Percentiles rank a stretch among this genome's conserved stretches.
These are phyloP conservation scores for Bolboschoenus planiculmis DNA, from an alignment of 176 grass and related monocot species.

Conservation along the genomic window DNA sequence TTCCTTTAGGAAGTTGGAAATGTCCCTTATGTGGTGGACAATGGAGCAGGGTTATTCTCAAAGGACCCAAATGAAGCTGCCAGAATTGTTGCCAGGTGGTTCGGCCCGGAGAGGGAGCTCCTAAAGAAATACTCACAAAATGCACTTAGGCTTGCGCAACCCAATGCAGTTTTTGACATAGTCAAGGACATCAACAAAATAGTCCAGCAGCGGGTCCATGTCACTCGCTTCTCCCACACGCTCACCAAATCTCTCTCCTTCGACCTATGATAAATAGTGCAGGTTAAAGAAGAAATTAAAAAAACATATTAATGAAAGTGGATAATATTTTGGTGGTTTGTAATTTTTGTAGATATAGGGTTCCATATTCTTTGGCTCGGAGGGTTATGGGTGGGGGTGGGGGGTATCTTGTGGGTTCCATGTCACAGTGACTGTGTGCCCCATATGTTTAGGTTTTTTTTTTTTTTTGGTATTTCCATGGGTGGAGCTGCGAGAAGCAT, in stretches of 20 bases:
- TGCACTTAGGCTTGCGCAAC: conserved; percentile 68
- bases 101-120: conserved; percentile 19
- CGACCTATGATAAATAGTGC: conserved; percentile 26
- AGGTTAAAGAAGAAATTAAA: neutral
- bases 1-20: conserved; percentile 64
- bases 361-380: conserved; percentile 18
- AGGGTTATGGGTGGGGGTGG: neutral
- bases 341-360: conserved; percentile 30
- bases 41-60: conserved; percentile 65
- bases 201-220: conserved; percentile 26
- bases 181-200: conserved; percentile 68
- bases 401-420: neutral
- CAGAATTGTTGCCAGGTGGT: conserved; percentile 53
- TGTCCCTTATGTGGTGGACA: conserved; percentile 74
- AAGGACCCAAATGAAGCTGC: conserved; percentile 52
- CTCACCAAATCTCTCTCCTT: conserved; percentile 43
- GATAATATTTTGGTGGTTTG: conserved; percentile 6
- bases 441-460: neutral
- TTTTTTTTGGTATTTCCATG: neutral
- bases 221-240: conserved; percentile 40
- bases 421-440: neutral
- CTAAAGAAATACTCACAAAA: conserved; percentile 43
- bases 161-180: conserved; percentile 74
- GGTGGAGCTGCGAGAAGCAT: conserved; percentile 5
- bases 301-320: conserved; percentile 1